A percentile compares a stretch with the other conserved stretches of the same genome.
Evolutionary conservation across 2,329 filamentous ascomycete species (phyloP).

Genomic region (Curvularia sp.): DNA sequence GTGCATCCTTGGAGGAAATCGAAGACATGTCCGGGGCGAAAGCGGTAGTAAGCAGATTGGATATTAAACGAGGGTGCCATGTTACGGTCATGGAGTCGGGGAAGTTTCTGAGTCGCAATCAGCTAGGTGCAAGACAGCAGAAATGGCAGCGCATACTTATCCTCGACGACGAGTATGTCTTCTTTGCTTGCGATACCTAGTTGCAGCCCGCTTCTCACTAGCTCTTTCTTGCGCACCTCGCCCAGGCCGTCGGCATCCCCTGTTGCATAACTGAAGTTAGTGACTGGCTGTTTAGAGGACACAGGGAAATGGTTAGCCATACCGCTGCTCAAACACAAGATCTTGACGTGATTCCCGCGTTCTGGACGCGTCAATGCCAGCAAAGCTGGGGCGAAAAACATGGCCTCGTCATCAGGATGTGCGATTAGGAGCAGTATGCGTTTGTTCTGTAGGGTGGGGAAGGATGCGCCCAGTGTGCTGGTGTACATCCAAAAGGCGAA

Average conservation of each 20-base stretch:
- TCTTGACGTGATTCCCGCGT: conserved; percentile 89
- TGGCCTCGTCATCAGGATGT: conserved; percentile 97
- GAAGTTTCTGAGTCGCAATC: conserved; percentile 65
- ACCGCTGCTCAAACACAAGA: conserved; percentile 90
- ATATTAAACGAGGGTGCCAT: conserved; percentile 77
- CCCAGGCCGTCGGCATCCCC: conserved; percentile 89
- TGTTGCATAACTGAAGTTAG: conserved; percentile 43
- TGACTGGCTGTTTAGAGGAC: neutral
- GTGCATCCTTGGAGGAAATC: conserved; percentile 53
- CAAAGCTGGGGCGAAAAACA: conserved; percentile 96
- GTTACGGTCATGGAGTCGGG: conserved; percentile 84
- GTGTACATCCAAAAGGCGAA: conserved; percentile 58
- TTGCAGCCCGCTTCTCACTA: conserved; percentile 77
- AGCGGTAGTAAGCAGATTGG: conserved; percentile 71
- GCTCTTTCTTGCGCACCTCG: conserved; percentile 79
- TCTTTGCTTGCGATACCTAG: conserved; percentile 77
- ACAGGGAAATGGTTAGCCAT: conserved; percentile 24
- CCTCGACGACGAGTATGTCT: conserved; percentile 86
- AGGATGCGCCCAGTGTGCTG: conserved; percentile 55
- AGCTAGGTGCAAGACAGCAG: conserved; percentile 18
- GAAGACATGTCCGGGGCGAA: conserved; percentile 72
- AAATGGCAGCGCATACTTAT: conserved; percentile 61
- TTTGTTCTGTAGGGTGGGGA: conserved; percentile 78
- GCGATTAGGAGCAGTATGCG: conserved; percentile 92
- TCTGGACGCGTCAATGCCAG: conserved; percentile 81